phyloP scores from a whole-genome alignment of 306 rosid species.

The Quercus dentata region DNA sequence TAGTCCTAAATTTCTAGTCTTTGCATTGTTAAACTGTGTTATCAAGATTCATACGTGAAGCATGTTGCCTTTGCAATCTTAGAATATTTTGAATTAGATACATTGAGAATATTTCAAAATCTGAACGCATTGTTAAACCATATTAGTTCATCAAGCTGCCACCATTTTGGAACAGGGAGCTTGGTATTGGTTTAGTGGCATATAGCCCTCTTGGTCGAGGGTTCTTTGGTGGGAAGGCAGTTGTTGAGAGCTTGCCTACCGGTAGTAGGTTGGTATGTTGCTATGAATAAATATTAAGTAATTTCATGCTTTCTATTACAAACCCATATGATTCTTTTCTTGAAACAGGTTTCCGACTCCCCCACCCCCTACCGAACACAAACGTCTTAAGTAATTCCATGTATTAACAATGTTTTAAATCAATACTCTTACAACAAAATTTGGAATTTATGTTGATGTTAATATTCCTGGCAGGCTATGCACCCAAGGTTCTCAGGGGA shows the following conservation, averaged over 20 bases:
- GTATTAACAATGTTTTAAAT: too few relatives aligned
- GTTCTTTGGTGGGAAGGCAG: conserved; percentile 68
- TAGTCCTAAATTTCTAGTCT: background rate
- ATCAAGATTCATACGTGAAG: background rate
- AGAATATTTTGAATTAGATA: background rate
- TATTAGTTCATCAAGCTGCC: background rate
- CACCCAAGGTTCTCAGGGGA: conserved; percentile 72
- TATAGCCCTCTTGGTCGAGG: conserved; percentile 74
- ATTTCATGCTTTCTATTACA: too few relatives aligned
- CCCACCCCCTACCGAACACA: too few relatives aligned
- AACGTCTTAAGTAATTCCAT: too few relatives aligned
- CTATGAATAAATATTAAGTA: background rate
- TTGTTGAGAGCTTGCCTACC: conserved; percentile 43
- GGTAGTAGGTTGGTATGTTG: conserved; percentile 50
- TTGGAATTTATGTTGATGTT: conserved; percentile 10
- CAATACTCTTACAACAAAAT: background rate
- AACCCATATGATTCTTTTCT: too few relatives aligned
- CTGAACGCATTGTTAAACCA: background rate
- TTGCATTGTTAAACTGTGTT: background rate
- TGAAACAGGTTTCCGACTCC: too few relatives aligned
- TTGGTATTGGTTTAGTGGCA: conserved; percentile 69
- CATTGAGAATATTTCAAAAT: background rate
- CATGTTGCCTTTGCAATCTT: background rate
- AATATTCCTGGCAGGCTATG: conserved; percentile 25
- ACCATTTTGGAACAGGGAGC: conserved; percentile 32